phyloP scores from a whole-genome alignment of 1,139 yeast genomes.

The Pneumocystis oryctolagi region DNA sequence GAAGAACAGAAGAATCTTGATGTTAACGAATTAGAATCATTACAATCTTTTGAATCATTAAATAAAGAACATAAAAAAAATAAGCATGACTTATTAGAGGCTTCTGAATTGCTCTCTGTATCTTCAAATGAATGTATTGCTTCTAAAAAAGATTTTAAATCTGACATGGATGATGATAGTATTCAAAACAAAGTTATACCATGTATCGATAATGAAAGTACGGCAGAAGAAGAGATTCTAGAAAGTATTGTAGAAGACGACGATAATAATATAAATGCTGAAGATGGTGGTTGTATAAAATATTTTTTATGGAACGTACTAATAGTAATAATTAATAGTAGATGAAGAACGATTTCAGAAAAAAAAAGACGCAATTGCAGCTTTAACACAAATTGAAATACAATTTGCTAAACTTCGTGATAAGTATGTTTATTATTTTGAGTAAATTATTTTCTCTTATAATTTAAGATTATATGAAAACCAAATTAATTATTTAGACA shows the following conservation, averaged over 20 bases:
- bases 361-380: slow-evolving; percentile 48
- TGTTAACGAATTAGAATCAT: background rate
- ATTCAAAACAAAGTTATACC: background rate
- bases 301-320: background rate
- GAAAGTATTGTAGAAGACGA: background rate
- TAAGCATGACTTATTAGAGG: background rate
- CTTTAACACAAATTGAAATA: slow-evolving; percentile 61
- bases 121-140: background rate
- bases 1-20: background rate
- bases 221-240: background rate
- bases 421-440: slow-evolving; percentile 19
- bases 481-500: slow-evolving; percentile 57
- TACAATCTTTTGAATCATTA: background rate
- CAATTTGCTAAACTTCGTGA: slow-evolving; percentile 79
- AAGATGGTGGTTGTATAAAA: background rate
- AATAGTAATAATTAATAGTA: background rate
- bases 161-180: background rate
- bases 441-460: background rate
- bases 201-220: background rate
- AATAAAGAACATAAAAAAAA: background rate
- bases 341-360: slow-evolving; percentile 14
- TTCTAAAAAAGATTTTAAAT: background rate
- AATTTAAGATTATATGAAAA: slow-evolving; percentile 24
- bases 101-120: background rate
- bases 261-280: background rate